Evolutionary conservation across 192 early-diverging fungal species (phyloP), one percentile per base, ranked within the genome.

Genomic region (Coemansia sp.): DNA sequence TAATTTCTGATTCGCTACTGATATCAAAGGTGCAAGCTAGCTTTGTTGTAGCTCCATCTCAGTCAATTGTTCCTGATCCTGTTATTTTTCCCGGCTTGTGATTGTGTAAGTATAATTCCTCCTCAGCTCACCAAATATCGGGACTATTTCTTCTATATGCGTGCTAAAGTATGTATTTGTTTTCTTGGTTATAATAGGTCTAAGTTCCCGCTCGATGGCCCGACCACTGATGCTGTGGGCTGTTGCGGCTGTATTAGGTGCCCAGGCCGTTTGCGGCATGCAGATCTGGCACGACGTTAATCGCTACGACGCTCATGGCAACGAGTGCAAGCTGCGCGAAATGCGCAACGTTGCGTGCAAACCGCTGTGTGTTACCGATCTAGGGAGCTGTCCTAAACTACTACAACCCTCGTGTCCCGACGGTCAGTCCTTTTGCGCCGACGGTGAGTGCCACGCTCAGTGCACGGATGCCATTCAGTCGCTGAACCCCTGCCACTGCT

Each of bases 401-500:
- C 13, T 60, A 7, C 36, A 40, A 19, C 36, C 77, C 71, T 27
- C 66, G 33, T 88, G 85, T 66, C 63, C 80, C 46, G 39, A 45
- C 50, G 84, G 82, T 29, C 60, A 81, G 62, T 37, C 59, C 2
- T 74, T 81, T 33, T 88, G 87, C 42, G 72, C 75, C 4, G 87
- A 88, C 59, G 85, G 87, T 19, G n/a, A 44, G 10, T 88, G 87
- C 65, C 68, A 65, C 70, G 73, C 62, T 27, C 31, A 60, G 9
- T 85, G 87, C 59, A 42, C 68, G 33, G 45, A 79, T 67, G 44
- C 45, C 29, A 68, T 76, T 40, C 63, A 45, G 46, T 57, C 71
- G 35, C 59, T 60, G 44, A 84, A 85, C 46, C 67, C 66, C 6
- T 88, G 87, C 68, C 65, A 72, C 35, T 88, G 87, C 31, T 60